Percentiles rank a stretch among this genome's conserved stretches.
These are phyloP conservation scores for Gonapodya sp. DNA, from an alignment of 192 early-diverging fungal species.

Conservation along the genomic window DNA sequence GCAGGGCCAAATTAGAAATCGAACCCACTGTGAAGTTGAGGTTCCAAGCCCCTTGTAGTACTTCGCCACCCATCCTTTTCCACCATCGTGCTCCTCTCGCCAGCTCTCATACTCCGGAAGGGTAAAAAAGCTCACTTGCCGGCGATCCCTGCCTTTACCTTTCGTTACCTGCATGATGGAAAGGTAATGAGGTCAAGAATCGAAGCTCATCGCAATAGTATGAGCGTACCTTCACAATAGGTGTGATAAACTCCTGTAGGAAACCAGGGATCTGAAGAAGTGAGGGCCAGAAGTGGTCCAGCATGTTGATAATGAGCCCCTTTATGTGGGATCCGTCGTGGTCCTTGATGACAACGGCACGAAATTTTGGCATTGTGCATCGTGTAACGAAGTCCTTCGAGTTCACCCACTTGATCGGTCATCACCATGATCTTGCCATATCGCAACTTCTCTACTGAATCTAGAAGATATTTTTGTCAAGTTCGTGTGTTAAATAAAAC, in stretches of 20 bases:
- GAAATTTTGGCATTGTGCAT: conserved; percentile 5
- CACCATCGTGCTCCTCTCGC: conserved; percentile 59
- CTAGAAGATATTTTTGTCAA: not conserved
- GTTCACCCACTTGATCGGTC: conserved; percentile 72
- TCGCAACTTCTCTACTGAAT: conserved; percentile 37
- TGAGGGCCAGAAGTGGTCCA: conserved; percentile 88
- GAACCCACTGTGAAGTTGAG: conserved; percentile 6
- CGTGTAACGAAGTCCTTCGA: conserved; percentile 18
- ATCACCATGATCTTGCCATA: conserved; percentile 97
- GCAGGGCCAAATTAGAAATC: too few relatives aligned
- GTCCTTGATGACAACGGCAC: conserved; percentile 36
- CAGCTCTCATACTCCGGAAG: conserved; percentile 87
- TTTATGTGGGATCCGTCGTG: conserved; percentile 96
- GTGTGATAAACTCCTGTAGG: conserved; percentile 91
- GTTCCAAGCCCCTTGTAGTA: conserved; percentile 70
- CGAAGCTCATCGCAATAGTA: not conserved
- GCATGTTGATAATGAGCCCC: conserved; percentile 90
- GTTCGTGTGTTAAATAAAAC: too few relatives aligned
- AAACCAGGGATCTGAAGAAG: conserved; percentile 85
- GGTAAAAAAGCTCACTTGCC: conserved; percentile 73
- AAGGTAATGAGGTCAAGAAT: not conserved
- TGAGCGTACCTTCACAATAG: conserved; percentile 71
- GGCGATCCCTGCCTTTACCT: conserved; percentile 27
- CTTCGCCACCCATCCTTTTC: conserved; percentile 75
- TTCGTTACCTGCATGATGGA: conserved; percentile 37